Evolutionary conservation across 1,139 yeast genomes (phyloP), one percentile per base, ranked within the genome.

Genomic region (Nakaseomyces kungkrabaensis): DNA sequence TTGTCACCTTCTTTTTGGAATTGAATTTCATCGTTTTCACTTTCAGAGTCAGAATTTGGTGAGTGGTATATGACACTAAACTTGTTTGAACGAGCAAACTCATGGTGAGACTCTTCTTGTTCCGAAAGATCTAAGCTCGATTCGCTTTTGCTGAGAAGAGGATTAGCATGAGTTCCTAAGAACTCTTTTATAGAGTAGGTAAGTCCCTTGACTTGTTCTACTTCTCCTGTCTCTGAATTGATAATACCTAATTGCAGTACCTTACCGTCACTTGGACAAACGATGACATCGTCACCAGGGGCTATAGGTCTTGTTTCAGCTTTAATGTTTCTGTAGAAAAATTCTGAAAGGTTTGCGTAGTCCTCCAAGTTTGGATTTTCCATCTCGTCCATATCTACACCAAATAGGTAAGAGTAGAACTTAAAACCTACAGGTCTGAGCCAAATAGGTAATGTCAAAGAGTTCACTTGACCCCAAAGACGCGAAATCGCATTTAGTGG

Each of bases 121-220:
- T 54, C 53, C 25, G 63, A 62, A 25, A 60, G 48, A 48, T 57
- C 62, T 32, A 62, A 56, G 38, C 53, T 53, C 2, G 67, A 61
- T 38, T 65, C 65, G 51, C 59, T 58, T 37, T 56, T 59, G 7
- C 57, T 53, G 59, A 57, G 55, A 51, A 60, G 50, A 7, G 67
- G 66, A 49, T 63, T 62, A 1, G 64, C 53, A 50, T 65, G 68
- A 42, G 84, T 74, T 2, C 99, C 99, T 48, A 94, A 74, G 48
- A 94, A 77, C 6, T 96, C 94, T 59, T 87, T 94, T 13, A 92
- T 76, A 1, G 96, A 84, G 66, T 94, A 94, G 0, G 95, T 87
- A 77, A 92, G 79, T 7, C 98, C 99, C 69, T 94, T 94, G 46
- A 94, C 97, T 66, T 92, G 97, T 68, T 92, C 97, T 53, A 94